Conservation (phyloP, 345 rosid species). For the Gossypium thurberi region DNA sequence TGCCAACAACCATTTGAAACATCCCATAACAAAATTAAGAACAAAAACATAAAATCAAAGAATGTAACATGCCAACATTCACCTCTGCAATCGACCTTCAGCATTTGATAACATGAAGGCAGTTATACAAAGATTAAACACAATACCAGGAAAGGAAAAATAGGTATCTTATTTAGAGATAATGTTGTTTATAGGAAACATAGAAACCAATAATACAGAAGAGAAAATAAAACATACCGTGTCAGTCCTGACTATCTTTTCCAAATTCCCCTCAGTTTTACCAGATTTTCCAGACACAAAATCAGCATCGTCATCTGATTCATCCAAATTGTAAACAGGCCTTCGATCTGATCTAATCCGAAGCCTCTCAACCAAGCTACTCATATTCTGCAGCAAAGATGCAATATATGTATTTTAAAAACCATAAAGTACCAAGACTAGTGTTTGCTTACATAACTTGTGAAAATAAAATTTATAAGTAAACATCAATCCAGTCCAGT, state of each 20-base stretch:
- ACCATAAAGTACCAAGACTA: background rate
- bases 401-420: background rate
- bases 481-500: background rate
- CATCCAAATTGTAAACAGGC: constrained; percentile 83
- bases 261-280: constrained; percentile 45
- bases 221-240: constrained; percentile 44
- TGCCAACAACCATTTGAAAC: background rate
- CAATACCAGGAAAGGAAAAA: background rate
- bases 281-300: constrained; percentile 47
- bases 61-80: background rate
- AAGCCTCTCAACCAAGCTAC: constrained; percentile 96
- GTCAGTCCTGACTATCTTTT: constrained; percentile 70
- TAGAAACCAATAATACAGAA: background rate
- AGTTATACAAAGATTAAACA: too few relatives aligned
- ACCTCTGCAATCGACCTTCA: background rate
- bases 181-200: background rate
- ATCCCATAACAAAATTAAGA: background rate
- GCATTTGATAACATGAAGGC: background rate
- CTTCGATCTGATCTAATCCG: constrained; percentile 75
- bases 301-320: constrained; percentile 88
- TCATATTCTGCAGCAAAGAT: constrained; percentile 63
- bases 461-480: background rate
- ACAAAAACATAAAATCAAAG: background rate
- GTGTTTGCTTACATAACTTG: background rate
- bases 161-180: background rate